These are phyloP conservation scores for Cryphonectria japonica DNA, from an alignment of 2,329 filamentous ascomycete genomes.

Conservation along the genomic window DNA sequence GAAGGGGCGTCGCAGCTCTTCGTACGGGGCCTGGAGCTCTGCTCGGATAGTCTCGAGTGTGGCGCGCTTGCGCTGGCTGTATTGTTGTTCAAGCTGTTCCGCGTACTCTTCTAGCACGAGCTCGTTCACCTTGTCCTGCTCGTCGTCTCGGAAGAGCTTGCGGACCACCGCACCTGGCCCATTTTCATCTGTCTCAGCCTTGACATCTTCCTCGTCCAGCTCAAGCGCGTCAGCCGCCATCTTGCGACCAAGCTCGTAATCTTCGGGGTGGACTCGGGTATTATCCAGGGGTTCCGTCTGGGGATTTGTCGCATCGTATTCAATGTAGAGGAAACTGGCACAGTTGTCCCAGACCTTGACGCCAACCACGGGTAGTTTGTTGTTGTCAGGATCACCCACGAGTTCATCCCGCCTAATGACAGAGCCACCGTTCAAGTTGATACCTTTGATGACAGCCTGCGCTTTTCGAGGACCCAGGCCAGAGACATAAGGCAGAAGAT, in stretches of 20 bases:
- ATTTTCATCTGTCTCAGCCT: constrained; percentile 88
- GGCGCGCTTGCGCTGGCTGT: constrained; percentile 91
- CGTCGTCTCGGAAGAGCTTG: constrained; percentile 92
- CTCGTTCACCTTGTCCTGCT: constrained; percentile 94
- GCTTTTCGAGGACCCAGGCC: constrained; percentile 93
- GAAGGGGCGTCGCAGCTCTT: constrained; percentile 87
- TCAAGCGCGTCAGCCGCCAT: constrained; percentile 98
- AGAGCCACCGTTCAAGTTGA: constrained; percentile 86
- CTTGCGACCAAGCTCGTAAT: constrained; percentile 96
- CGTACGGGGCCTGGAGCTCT: constrained; percentile 89
- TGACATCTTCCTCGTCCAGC: constrained; percentile 96
- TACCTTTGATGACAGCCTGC: constrained; percentile 80
- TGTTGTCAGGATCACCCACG: constrained; percentile 82
- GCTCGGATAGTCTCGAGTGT: constrained; percentile 95
- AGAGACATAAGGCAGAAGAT: constrained; percentile 86
- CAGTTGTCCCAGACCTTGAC: constrained; percentile 95
- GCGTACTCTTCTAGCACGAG: constrained; percentile 96
- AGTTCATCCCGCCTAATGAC: constrained; percentile 86
- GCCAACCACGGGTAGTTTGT: constrained; percentile 78
- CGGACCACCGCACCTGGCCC: constrained; percentile 89
- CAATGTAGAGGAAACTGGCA: constrained; percentile 90
- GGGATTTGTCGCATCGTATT: constrained; percentile 80
- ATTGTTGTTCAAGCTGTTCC: constrained; percentile 89
- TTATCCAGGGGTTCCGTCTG: constrained; percentile 93
- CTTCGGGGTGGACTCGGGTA: constrained; percentile 95